A percentile compares a stretch with the other conserved stretches of the same genome.
Evolutionary conservation across 164 flowering plant species (phyloP).

Genomic region (Kalanchoe fedtschenkoi): DNA sequence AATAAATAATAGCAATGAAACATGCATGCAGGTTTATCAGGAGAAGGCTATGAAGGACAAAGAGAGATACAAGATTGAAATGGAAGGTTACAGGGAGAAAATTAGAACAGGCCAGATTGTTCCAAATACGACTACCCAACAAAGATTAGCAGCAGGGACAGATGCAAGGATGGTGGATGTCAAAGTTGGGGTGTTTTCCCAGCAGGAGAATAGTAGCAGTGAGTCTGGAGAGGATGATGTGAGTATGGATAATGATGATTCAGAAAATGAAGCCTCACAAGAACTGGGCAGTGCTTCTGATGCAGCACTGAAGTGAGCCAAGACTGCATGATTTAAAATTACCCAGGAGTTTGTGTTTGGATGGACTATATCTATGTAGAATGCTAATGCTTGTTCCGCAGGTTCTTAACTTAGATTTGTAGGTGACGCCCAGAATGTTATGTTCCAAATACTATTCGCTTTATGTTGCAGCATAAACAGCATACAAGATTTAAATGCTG

Average conservation of each 20-base stretch:
- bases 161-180: constrained; percentile 23
- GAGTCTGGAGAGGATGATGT: constrained; percentile 31
- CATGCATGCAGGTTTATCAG: constrained; percentile 57
- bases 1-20: not conserved
- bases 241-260: constrained; percentile 20
- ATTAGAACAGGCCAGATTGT: constrained; percentile 32
- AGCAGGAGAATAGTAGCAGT: constrained; percentile 23
- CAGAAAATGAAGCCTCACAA: constrained; percentile 21
- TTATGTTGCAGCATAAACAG: too few relatives aligned
- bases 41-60: constrained; percentile 80
- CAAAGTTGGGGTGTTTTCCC: constrained; percentile 24
- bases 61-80: constrained; percentile 69
- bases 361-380: too few relatives aligned
- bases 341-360: too few relatives aligned
- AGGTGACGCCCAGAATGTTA: too few relatives aligned
- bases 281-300: constrained; percentile 13
- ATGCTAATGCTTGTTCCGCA: too few relatives aligned
- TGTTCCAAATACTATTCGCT: too few relatives aligned
- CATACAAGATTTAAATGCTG: too few relatives aligned
- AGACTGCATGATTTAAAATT: too few relatives aligned
- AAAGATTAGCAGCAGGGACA: constrained; percentile 27
- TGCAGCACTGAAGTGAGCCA: too few relatives aligned
- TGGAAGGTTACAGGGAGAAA: constrained; percentile 72
- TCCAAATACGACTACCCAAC: constrained; percentile 42
- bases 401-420: too few relatives aligned